phyloP scores from a whole-genome alignment of 345 rosid species.

The Sonneratia caseolaris region DNA sequence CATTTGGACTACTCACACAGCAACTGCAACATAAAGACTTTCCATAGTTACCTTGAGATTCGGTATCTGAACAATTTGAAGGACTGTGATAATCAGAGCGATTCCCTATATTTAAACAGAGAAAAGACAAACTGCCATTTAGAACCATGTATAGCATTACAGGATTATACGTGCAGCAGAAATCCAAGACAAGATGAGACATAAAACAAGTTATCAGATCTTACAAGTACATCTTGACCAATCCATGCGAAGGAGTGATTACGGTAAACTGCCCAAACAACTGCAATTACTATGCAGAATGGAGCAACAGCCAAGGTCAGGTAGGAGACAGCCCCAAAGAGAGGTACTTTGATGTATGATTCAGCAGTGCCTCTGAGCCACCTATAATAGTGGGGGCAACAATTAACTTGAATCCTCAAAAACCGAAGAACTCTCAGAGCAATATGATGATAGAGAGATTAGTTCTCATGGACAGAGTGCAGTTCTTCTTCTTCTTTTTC shows the following conservation, averaged over 20 bases:
- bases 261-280: slow-evolving; percentile 82
- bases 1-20: not conserved
- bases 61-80: slow-evolving; percentile 92
- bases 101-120: slow-evolving; percentile 49
- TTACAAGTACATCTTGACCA: slow-evolving; percentile 96
- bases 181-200: not conserved
- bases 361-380: slow-evolving; percentile 69
- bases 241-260: slow-evolving; percentile 68
- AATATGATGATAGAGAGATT: slow-evolving; percentile 1
- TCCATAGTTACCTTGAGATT: slow-evolving; percentile 69
- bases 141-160: not conserved
- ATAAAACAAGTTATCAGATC: slow-evolving; percentile 17
- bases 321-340: slow-evolving; percentile 76
- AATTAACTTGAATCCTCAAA: slow-evolving; percentile 4
- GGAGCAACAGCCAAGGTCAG: slow-evolving; percentile 86
- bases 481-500: not conserved
- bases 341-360: slow-evolving; percentile 66
- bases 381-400: slow-evolving; percentile 32
- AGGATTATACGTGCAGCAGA: not conserved
- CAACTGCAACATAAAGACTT: slow-evolving; percentile 1
- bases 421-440: slow-evolving; percentile 1
- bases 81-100: slow-evolving; percentile 84
- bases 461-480: not conserved
- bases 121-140: not conserved
- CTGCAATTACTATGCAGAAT: slow-evolving; percentile 82